These are phyloP conservation scores for Dissophora globulifera DNA, from an alignment of 192 early-diverging fungal species.

Conservation along the genomic window DNA sequence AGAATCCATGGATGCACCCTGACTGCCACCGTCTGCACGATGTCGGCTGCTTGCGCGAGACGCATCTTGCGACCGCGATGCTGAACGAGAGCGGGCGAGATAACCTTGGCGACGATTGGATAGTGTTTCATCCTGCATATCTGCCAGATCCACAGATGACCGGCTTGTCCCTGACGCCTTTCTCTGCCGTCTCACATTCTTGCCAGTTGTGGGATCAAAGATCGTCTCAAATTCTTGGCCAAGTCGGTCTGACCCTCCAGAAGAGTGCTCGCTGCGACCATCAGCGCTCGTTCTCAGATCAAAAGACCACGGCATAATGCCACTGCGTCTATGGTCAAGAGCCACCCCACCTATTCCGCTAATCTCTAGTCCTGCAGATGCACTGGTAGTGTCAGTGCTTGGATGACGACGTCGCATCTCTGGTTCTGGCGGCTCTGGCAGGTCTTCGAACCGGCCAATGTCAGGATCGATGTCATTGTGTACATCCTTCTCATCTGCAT, in stretches of 20 bases:
- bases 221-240: conserved; percentile 16
- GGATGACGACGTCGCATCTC: conserved; percentile 16
- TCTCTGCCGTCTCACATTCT: not conserved
- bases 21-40: not conserved
- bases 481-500: too few relatives aligned
- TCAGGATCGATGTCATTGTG: too few relatives aligned
- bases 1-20: not conserved
- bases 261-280: conserved; percentile 12
- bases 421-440: conserved; percentile 11
- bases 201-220: conserved; percentile 8
- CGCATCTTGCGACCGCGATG: not conserved
- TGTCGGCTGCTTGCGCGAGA: not conserved
- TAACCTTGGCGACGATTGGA: not conserved
- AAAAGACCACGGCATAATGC: conserved; percentile 18
- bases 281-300: conserved; percentile 1
- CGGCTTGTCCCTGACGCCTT: not conserved
- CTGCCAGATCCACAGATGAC: not conserved
- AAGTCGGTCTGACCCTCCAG: conserved; percentile 11
- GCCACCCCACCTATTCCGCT: not conserved
- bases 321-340: not conserved
- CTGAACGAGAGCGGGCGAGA: conserved; percentile 1
- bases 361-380: conserved; percentile 1
- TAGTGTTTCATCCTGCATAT: not conserved
- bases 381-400: not conserved
- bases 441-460: too few relatives aligned